These are phyloP conservation scores for Anisogramma anomala DNA, from an alignment of 2,329 filamentous ascomycete genomes.

Conservation along the genomic window DNA sequence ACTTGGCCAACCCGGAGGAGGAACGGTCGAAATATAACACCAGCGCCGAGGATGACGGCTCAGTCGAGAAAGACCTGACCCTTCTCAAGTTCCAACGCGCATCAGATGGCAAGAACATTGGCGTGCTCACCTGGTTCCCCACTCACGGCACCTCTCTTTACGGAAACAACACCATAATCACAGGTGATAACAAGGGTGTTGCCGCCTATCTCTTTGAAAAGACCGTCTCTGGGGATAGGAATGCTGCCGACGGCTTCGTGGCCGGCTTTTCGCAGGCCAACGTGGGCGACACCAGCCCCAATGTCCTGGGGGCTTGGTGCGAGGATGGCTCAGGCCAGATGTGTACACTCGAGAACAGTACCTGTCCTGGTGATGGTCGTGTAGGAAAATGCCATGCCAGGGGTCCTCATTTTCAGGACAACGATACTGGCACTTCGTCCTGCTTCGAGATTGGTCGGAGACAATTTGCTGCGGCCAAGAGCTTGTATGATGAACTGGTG, in stretches of 20 bases:
- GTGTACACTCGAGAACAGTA: conserved; percentile 72
- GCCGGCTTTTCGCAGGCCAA: conserved; percentile 88
- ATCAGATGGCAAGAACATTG: conserved; percentile 64
- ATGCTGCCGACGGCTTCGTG: conserved; percentile 58
- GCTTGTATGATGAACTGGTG: conserved; percentile 41
- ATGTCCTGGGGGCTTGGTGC: conserved; percentile 77
- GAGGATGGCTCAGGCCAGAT: conserved; percentile 66
- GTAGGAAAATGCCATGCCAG: conserved; percentile 62
- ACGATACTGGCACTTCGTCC: conserved; percentile 61
- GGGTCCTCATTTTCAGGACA: conserved; percentile 54
- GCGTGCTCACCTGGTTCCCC: conserved; percentile 80
- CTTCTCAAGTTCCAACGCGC: conserved; percentile 66
- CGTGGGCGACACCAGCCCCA: conserved; percentile 84
- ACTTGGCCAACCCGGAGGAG: conserved; percentile 68
- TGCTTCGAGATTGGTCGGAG: conserved; percentile 66
- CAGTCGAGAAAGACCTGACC: conserved; percentile 62
- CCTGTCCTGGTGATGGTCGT: conserved; percentile 55
- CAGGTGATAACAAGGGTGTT: conserved; percentile 95
- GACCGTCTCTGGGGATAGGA: conserved; percentile 41
- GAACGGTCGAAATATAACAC: conserved; percentile 59
- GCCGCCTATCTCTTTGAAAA: conserved; percentile 77
- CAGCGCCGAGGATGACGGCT: conserved; percentile 40
- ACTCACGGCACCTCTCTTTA: conserved; percentile 86
- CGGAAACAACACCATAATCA: conserved; percentile 80
- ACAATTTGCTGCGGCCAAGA: conserved; percentile 42